Base-by-base conservation (phyloP, 1,284 basidiomycete species). In the Laetiporus sulphureus region DNA sequence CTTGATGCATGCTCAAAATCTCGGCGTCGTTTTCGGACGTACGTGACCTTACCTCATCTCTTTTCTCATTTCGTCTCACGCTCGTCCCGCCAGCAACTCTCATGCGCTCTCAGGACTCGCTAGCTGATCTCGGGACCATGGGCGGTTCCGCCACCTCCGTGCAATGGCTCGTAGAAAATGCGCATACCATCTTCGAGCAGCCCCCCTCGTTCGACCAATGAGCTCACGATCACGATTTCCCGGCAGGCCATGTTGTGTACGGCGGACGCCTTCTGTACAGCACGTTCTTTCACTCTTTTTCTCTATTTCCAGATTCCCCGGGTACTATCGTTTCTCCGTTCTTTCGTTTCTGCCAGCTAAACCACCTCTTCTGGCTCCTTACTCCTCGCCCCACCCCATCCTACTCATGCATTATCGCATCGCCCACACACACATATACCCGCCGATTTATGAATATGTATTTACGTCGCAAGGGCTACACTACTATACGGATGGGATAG, bases 11-110 rank as follows among this genome's bases (percentile, higher is more conserved):
- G 84, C 91, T 3, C 78, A 92, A 49, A 99, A 99, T 57, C 68
- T 99, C 16, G 96, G 96, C n/a, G 92, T 98, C n/a, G 93, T 99
- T 32, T 98, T 99, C 68, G 96, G 96, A 52, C 95, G 93, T 97
- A 63, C 69, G 92, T 83, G 11, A 33, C 25, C 13, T 7, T 42
- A 16, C 37, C 36, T 30, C 41, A 33, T 21, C 22, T 29, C 24
- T 6, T 10, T 25, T n/a, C 8, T 39, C 11, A 22, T 38, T 31
- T 36, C 31, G 43, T 47, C 61, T 10, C 51, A 21, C 16, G 19
- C 16, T 46, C 32, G n/a, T 36, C 52, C 40, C 51, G 48, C 6
- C 56, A 96, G 92, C 95, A 5, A 99, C 95, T 0, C 71, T 98
- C 18, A 90, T 98, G 81, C 81, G 91, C 47, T 95, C 92, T 1